Evolutionary conservation across 345 rosid genomes (phyloP).

Genomic region (Nasturtium officinale): DNA sequence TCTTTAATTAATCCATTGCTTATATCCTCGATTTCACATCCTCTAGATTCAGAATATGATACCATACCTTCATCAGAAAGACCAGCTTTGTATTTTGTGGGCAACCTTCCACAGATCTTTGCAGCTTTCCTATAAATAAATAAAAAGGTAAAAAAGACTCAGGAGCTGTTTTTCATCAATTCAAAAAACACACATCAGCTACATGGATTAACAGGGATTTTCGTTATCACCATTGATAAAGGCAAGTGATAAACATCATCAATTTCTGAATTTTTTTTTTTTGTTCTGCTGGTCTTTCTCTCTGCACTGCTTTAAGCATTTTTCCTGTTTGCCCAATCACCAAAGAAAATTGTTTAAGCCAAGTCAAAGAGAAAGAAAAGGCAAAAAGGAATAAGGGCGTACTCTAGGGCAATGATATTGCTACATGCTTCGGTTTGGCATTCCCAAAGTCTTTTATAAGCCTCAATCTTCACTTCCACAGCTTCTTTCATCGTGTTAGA

Average conservation of each 20-base stretch:
- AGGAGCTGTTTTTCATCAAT: conserved; percentile 9
- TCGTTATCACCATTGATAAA: conserved; percentile 34
- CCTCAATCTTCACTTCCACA: conserved; percentile 27
- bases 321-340: conserved; percentile 23
- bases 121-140: conserved; percentile 40
- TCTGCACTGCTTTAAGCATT: conserved; percentile 38
- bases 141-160: not conserved
- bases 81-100: conserved; percentile 34
- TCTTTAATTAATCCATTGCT: conserved; percentile 5
- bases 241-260: conserved; percentile 33
- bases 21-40: conserved; percentile 6
- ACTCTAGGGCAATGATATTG: conserved; percentile 39
- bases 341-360: not conserved
- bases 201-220: conserved; percentile 3
- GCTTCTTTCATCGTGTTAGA: conserved; percentile 24
- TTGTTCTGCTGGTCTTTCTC: conserved; percentile 33
- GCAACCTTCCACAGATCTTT: conserved; percentile 29
- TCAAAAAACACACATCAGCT: not conserved
- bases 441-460: conserved; percentile 39
- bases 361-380: conserved; percentile 1
- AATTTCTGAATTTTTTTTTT: conserved; percentile 13
- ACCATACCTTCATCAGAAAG: conserved; percentile 22
- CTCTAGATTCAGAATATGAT: conserved; percentile 18
- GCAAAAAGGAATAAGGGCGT: conserved; percentile 8
- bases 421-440: conserved; percentile 30